phyloP scores from a whole-genome alignment of 768 basidiomycete species.

The Vararia minispora region DNA sequence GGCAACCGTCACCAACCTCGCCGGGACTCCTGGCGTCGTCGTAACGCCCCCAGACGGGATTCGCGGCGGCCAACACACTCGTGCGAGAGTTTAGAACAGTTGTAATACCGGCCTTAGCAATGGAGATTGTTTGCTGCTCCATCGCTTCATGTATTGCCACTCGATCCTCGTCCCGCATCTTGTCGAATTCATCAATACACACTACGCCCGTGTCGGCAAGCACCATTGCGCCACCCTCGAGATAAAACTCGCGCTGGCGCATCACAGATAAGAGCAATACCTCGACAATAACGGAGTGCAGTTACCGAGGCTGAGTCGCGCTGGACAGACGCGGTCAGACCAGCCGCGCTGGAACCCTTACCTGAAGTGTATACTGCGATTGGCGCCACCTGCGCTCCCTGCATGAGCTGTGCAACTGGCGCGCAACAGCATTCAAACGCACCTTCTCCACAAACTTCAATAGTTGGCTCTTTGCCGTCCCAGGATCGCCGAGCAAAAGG shows the following conservation, averaged over 20 bases:
- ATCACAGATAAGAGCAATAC: slow-evolving; percentile 1
- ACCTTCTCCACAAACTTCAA: slow-evolving; percentile 98
- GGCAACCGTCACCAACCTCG: slow-evolving; percentile 42
- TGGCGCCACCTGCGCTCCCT: slow-evolving; percentile 89
- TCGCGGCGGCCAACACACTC: slow-evolving; percentile 92
- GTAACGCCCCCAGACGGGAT: slow-evolving; percentile 96
- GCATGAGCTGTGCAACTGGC: no score
- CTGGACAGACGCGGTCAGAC: slow-evolving; percentile 96
- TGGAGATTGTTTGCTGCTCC: slow-evolving; percentile 99
- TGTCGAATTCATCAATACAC: slow-evolving; percentile 99
- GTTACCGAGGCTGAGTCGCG: slow-evolving; percentile 83
- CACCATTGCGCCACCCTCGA: slow-evolving; percentile 99
- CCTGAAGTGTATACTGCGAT: slow-evolving; percentile 98
- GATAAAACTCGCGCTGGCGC: slow-evolving; percentile 86
- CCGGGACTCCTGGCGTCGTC: slow-evolving; percentile 95
- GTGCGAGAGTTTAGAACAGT: slow-evolving; percentile 95
- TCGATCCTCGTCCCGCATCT: slow-evolving; percentile 98
- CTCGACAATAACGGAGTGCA: slow-evolving; percentile 10
- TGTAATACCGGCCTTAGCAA: slow-evolving; percentile 97
- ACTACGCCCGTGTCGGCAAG: slow-evolving; percentile 97
- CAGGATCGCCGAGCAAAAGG: slow-evolving; percentile 90
- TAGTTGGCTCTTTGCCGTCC: slow-evolving; percentile 96
- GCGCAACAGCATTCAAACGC: not conserved
- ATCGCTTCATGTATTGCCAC: slow-evolving; percentile 99
- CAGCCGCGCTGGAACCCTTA: slow-evolving; percentile 96